Base-by-base conservation (phyloP, 495 filamentous ascomycete genomes). In the Penicillium ochrochloron region DNA sequence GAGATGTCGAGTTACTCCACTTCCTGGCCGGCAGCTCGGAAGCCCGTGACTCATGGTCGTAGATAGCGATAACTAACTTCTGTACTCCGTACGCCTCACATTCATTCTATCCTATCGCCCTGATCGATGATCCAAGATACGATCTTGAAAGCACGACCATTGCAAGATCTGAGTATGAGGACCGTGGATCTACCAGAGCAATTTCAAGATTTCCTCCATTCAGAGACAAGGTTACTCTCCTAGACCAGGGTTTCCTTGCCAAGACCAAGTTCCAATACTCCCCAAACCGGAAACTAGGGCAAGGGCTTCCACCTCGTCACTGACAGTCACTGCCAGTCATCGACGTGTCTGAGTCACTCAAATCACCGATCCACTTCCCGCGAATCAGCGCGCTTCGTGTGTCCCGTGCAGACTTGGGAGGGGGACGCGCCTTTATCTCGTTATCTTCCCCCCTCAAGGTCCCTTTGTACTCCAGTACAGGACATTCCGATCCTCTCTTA, bases 211-310 rank as follows among this genome's bases (percentile, higher is more conserved):
- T 48, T 48, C 19, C 10, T 25, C 44, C 44, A 48, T 2, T 12
- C 14, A 29, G 0, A 29, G 48, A 17, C 48, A 52, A 31, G 48
- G n/a, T 48, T 48, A 3, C 21, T 23, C 7, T 3, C 19, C 12
- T 21, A 3, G n/a, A 21, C 42, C 8, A 44, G 8, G 35, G 10
- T 37, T 15, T 2, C 2, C 12, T 6, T 17, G 14, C 37, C 44
- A 12, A 48, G 44, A 23, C 58, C 54, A 4, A 29, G 39, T 25
- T 14, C 34, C 50, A 56, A 50, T 35, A 14, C 31, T 12, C 39
- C 64, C 63, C 27, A 60, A 64, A 17, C n/a, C 23, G 61, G 68
- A 51, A 66, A 60, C 1, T 25, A 73, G 71, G 71, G 71, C 60
- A 70, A 72, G 65, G 71, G 71, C 54, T 60, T 25, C 0, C 0